Percentiles rank a stretch among this genome's conserved stretches.
These are phyloP conservation scores for Ceratobasidium sp. DNA, from an alignment of 1,284 basidiomycete genomes.

Conservation along the genomic window DNA sequence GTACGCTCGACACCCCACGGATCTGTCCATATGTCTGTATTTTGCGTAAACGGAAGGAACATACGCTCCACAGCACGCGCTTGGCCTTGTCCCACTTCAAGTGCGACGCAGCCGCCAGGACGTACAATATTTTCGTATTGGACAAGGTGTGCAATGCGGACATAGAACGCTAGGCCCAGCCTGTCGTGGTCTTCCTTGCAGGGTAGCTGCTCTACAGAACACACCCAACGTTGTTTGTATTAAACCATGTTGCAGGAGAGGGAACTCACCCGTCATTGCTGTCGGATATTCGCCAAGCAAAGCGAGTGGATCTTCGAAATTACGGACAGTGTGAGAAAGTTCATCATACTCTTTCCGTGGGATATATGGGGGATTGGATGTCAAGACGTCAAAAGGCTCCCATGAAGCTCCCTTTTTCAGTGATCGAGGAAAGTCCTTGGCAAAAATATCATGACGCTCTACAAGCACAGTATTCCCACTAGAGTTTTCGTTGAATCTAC, in stretches of 20 bases:
- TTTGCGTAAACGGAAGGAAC: constrained; percentile 9
- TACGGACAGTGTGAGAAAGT: constrained; percentile 73
- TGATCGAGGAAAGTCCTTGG: constrained; percentile 49
- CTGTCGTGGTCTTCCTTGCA: not conserved
- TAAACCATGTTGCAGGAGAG: constrained; percentile 49
- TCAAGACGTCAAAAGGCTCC: constrained; percentile 77
- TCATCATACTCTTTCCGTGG: constrained; percentile 69
- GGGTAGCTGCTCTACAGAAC: not conserved
- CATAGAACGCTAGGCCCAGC: constrained; percentile 19
- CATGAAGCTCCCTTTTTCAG: constrained; percentile 51
- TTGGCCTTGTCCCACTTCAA: constrained; percentile 32
- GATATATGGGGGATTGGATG: constrained; percentile 95
- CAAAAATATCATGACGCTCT: constrained; percentile 61
- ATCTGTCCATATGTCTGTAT: constrained; percentile 18
- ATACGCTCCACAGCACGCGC: constrained; percentile 21
- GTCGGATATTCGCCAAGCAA: constrained; percentile 72
- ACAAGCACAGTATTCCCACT: constrained; percentile 40
- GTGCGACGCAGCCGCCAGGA: constrained; percentile 7
- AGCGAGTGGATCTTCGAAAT: constrained; percentile 82
- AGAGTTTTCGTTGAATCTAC: constrained; percentile 54
- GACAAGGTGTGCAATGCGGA: constrained; percentile 15
- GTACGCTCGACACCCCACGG: constrained; percentile 23
- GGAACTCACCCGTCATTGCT: constrained; percentile 21
- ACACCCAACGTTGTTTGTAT: not conserved
- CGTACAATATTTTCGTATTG: constrained; percentile 23